Evolutionary conservation across 768 basidiomycete species (phyloP).

Genomic region (Tephrocybe rancida): DNA sequence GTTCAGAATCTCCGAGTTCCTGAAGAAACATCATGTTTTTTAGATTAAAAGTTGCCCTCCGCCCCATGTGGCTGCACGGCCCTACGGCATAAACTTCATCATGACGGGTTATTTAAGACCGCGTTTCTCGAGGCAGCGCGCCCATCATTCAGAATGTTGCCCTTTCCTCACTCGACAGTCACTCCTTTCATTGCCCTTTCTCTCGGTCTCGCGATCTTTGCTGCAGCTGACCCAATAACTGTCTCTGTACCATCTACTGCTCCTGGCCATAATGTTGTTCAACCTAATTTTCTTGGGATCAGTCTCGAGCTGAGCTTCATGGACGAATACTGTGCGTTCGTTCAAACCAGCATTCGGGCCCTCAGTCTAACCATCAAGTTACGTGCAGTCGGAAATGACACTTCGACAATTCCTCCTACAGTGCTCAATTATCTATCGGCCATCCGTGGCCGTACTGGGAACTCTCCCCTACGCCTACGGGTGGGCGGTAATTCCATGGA

Average conservation of each 20-base stretch:
- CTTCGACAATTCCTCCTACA: conserved; percentile 49
- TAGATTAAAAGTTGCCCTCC: no score
- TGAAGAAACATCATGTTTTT: no score
- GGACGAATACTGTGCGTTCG: conserved; percentile 50
- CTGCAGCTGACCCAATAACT: conserved; percentile 27
- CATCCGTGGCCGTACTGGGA: conserved; percentile 48
- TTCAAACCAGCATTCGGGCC: background rate
- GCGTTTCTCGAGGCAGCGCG: background rate
- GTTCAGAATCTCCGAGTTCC: background rate
- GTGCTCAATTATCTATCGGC: conserved; percentile 63
- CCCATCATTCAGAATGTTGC: conserved; percentile 2
- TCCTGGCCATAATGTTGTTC: conserved; percentile 39
- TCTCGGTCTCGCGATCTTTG: conserved; percentile 12
- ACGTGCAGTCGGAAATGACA: conserved; percentile 51
- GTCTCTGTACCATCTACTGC: conserved; percentile 36
- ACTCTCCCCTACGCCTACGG: conserved; percentile 45
- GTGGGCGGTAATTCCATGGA: conserved; percentile 54
- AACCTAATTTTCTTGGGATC: conserved; percentile 63
- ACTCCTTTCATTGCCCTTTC: conserved; percentile 13
- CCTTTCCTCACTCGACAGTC: conserved; percentile 8
- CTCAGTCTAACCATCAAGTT: background rate
- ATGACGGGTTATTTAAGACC: background rate
- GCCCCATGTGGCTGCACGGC: background rate
- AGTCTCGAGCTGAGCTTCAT: conserved; percentile 67
- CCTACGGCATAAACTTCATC: no score